A percentile compares a stretch with the other conserved stretches of the same genome.
Evolutionary conservation across 2,329 filamentous ascomycete species (phyloP).

Genomic region (Albifimbria verrucaria): DNA sequence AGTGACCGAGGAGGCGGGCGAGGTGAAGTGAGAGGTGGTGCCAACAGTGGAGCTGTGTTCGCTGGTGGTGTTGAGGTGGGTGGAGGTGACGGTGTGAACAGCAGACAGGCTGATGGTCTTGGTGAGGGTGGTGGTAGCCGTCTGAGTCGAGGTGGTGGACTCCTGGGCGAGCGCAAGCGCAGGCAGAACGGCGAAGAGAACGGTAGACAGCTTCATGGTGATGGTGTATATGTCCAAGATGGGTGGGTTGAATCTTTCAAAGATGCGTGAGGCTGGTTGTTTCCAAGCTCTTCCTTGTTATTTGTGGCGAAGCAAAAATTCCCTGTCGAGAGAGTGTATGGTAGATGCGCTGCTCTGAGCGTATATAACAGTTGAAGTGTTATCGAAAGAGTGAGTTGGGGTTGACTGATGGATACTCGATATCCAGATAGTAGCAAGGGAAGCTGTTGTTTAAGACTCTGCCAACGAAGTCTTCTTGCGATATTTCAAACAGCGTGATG

Average conservation of each 20-base stretch:
- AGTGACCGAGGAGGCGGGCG: constrained; percentile 20
- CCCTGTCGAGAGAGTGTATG: no score
- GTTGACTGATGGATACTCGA: constrained; percentile 23
- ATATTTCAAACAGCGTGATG: no score
- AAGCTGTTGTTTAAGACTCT: constrained; percentile 42
- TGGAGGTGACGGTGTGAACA: constrained; percentile 37
- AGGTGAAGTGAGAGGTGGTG: constrained; percentile 14
- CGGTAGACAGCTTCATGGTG: constrained; percentile 36
- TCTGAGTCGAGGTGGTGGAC: constrained; percentile 34
- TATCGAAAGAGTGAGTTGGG: constrained; percentile 4
- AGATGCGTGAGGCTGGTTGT: not conserved
- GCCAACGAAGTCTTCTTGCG: constrained; percentile 59
- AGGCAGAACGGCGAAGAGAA: constrained; percentile 50
- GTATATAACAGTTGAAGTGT: no score
- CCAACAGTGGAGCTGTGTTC: constrained; percentile 15
- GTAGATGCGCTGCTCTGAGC: no score
- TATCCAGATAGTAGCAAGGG: constrained; percentile 20
- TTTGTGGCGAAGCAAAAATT: no score
- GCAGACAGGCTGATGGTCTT: constrained; percentile 50
- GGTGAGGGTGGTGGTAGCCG: constrained; percentile 49
- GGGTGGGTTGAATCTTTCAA: not conserved
- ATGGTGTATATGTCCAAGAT: constrained; percentile 6
- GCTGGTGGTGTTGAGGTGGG: constrained; percentile 12
- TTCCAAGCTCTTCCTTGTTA: not conserved
- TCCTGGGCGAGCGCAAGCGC: constrained; percentile 48